These are phyloP conservation scores for Pseudodiploospora longispora DNA, from an alignment of 2,329 filamentous ascomycete species.

Conservation along the genomic window DNA sequence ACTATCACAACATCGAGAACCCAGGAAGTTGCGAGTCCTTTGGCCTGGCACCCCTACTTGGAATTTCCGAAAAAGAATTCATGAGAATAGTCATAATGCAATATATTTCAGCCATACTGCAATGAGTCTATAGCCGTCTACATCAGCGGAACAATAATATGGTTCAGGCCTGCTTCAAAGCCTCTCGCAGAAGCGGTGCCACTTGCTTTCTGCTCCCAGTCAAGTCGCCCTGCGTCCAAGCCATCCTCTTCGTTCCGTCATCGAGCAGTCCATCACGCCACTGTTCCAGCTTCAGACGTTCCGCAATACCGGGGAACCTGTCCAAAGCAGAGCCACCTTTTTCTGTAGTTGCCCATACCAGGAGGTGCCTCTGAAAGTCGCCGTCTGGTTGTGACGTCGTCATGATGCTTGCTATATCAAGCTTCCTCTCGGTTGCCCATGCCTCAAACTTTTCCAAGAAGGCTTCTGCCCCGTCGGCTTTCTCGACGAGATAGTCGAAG, in stretches of 20 bases:
- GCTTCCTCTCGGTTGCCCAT: slow-evolving; percentile 47
- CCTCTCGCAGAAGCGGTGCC: slow-evolving; percentile 55
- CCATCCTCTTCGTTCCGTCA: slow-evolving; percentile 40
- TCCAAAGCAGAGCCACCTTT: slow-evolving; percentile 41
- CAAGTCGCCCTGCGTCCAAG: slow-evolving; percentile 60
- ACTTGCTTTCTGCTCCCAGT: slow-evolving; percentile 61
- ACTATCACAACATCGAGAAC: too few relatives aligned
- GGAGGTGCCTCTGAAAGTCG: slow-evolving; percentile 55
- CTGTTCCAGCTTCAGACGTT: slow-evolving; percentile 46
- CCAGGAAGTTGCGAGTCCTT: too few relatives aligned
- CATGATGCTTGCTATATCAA: slow-evolving; percentile 63
- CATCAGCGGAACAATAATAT: too few relatives aligned
- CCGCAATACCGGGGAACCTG: slow-evolving; percentile 42
- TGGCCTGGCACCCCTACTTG: too few relatives aligned
- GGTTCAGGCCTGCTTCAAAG: slow-evolving; percentile 28
- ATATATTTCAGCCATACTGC: too few relatives aligned
- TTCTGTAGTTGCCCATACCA: slow-evolving; percentile 55
- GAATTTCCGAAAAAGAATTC: too few relatives aligned
- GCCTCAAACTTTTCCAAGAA: slow-evolving; percentile 41
- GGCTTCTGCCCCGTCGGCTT: slow-evolving; percentile 36
- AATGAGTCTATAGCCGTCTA: too few relatives aligned
- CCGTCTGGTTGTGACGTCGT: slow-evolving; percentile 52
- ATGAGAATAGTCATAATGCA: too few relatives aligned
- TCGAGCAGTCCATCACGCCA: slow-evolving; percentile 46
- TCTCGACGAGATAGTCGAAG: slow-evolving; percentile 50